Conservation (phyloP, 257 asterid genomes). For the Verbascum thapsus region DNA sequence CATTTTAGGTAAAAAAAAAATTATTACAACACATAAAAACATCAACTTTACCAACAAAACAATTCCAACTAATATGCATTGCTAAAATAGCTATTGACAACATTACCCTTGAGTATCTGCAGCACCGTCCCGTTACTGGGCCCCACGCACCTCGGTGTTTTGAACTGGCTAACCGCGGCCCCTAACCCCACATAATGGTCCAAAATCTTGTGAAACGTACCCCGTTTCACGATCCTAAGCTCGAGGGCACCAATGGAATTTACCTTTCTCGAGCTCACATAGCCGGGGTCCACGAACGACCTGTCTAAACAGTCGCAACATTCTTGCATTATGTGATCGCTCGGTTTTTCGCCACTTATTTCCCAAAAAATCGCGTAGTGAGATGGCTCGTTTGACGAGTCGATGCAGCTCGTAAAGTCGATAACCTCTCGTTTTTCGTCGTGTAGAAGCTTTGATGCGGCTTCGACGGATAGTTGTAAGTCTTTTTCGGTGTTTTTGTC, state of each 20-base stretch:
- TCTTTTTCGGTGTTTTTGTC: conserved; percentile 98
- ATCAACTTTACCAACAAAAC: no score
- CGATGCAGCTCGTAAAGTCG: conserved; percentile 85
- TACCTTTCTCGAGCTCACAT: conserved; percentile 68
- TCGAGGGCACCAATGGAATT: conserved; percentile 68
- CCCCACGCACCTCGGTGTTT: conserved; percentile 88
- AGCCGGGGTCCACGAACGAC: conserved; percentile 81
- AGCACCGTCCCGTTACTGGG: conserved; percentile 54
- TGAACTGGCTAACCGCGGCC: conserved; percentile 97
- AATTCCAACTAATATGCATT: conserved; percentile 52
- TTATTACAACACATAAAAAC: conserved; percentile 14
- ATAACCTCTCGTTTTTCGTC: conserved; percentile 71
- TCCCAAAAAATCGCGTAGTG: conserved; percentile 91
- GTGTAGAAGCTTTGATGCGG: conserved; percentile 57
- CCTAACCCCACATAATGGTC: conserved; percentile 91
- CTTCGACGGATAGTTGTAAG: conserved; percentile 77
- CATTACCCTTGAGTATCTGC: conserved; percentile 58
- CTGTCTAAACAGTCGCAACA: conserved; percentile 88
- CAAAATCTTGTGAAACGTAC: conserved; percentile 82
- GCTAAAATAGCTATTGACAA: conserved; percentile 70
- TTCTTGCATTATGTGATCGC: conserved; percentile 52
- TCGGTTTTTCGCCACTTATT: conserved; percentile 57
- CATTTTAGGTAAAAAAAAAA: no score
- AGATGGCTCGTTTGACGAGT: conserved; percentile 58
- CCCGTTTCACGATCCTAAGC: conserved; percentile 63